Conservation (phyloP, 2,329 filamentous ascomycete species). For the Salinomyces thailandicus region DNA sequence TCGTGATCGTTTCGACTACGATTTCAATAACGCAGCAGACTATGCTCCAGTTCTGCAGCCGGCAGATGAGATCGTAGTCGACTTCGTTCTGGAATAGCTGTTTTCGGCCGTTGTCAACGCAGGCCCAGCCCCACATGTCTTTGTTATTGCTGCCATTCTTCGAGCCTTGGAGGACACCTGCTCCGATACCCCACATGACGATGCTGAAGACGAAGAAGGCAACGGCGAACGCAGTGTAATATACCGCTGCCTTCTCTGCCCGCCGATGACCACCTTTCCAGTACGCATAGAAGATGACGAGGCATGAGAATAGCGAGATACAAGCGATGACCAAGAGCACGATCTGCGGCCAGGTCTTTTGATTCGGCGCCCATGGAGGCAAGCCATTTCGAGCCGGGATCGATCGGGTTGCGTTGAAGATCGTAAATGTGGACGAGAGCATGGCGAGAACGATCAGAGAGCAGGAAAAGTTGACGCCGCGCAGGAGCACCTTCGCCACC, state of each 20-base stretch:
- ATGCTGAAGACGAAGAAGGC: conserved; percentile 90
- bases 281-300: conserved; percentile 75
- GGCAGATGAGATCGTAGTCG: conserved; percentile 82
- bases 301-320: conserved; percentile 67
- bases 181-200: conserved; percentile 82
- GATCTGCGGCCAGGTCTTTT: conserved; percentile 81
- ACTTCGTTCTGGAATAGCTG: conserved; percentile 70
- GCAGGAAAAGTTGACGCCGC: conserved; percentile 93
- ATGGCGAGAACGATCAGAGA: conserved; percentile 89
- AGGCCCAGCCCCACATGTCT: conserved; percentile 98
- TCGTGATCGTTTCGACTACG: conserved; percentile 82
- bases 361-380: conserved; percentile 71
- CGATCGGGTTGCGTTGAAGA: conserved; percentile 78
- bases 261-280: conserved; percentile 77
- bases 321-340: conserved; percentile 68
- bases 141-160: conserved; percentile 63
- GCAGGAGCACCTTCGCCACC: conserved; percentile 88
- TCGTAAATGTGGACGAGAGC: conserved; percentile 74
- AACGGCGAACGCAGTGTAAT: conserved; percentile 90
- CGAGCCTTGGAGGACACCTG: conserved; percentile 70
- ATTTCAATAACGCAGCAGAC: conserved; percentile 97
- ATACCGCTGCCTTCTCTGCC: conserved; percentile 86
- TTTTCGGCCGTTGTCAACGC: conserved; percentile 68
- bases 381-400: conserved; percentile 69
- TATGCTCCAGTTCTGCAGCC: conserved; percentile 87